phyloP scores from a whole-genome alignment of 1,284 basidiomycete species.

The Schizophyllum amplum region DNA sequence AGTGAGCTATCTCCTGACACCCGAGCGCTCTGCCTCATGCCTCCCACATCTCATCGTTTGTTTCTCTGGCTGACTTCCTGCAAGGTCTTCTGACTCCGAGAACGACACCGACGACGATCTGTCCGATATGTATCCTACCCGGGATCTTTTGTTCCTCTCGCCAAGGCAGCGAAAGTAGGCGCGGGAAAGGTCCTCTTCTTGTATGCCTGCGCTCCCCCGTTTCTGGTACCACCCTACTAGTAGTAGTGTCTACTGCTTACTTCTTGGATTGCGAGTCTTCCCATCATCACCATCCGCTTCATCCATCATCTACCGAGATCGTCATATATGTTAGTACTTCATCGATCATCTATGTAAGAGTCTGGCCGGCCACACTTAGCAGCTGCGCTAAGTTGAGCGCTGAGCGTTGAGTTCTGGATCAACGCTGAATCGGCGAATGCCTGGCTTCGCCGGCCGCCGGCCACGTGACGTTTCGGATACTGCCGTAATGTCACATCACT shows the following conservation, averaged over 20 bases:
- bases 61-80: not conserved
- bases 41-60: not conserved
- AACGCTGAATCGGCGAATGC: not conserved
- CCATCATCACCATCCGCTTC: too few relatives aligned
- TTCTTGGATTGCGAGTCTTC: too few relatives aligned
- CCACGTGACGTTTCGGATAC: not conserved
- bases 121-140: not conserved
- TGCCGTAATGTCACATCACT: not conserved
- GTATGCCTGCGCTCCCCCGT: not conserved
- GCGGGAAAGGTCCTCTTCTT: too few relatives aligned
- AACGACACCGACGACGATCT: not conserved
- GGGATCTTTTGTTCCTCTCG: not conserved
- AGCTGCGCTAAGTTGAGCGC: too few relatives aligned
- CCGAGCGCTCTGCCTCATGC: too few relatives aligned
- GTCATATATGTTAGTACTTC: too few relatives aligned
- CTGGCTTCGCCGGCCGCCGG: not conserved
- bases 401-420: not conserved
- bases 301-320: too few relatives aligned
- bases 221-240: too few relatives aligned
- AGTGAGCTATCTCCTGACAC: too few relatives aligned
- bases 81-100: not conserved
- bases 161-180: not conserved
- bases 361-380: too few relatives aligned
- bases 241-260: too few relatives aligned
- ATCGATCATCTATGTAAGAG: too few relatives aligned